Base-by-base conservation (phyloP, 2,329 filamentous ascomycete genomes). In the Alternaria ventricosa region DNA sequence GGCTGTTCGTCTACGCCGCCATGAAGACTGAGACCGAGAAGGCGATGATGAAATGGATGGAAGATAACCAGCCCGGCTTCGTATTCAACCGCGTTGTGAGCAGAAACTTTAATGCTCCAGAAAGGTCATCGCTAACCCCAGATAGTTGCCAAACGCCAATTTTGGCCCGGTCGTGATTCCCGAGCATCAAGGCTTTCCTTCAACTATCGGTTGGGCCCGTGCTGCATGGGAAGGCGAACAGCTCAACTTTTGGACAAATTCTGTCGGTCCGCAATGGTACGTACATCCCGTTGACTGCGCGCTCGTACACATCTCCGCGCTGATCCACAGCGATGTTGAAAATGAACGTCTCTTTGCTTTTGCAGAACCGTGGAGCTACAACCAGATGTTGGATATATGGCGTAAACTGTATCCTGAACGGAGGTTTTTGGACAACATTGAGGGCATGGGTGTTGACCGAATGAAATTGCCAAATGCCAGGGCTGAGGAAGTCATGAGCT, bases 301-400 rank as follows among this genome's bases (percentile, higher is more conserved):
- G 0, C 77, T 83, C 0, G 72, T 89, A 0, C 87, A 89, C 44
- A 79, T 88, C 3, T 83, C 84, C 3, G 87, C 84, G 0, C 75
- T 86, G 8, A 77, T 87, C 0, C 77, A 86, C 22, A 77, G 80
- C 0, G 77, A 80, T 0, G 80, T 88, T 0, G 63, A 75, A 2
- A 80, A 80, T 0, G 83, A 89, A 68, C 82, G 88, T 1, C 72
- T 90, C 9, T 87, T 88, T 69, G 87, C 79, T 1, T 87, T 85
- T 56, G 85, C 84, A 0, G 76, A 80, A 2, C 81, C 80, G 0
- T 84, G 80, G 60, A 85, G 79, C 49, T 85, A 81, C 74, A 84
- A 85, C 20, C 69, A 81, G 3, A 67, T 87, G 15, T 65, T 86
- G 10, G 68, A 61, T 0, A 73, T 81, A 10, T 70, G 83, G 44